These are phyloP conservation scores for Aspergillus biplanus DNA, from an alignment of 495 filamentous ascomycete genomes.

Conservation along the genomic window DNA sequence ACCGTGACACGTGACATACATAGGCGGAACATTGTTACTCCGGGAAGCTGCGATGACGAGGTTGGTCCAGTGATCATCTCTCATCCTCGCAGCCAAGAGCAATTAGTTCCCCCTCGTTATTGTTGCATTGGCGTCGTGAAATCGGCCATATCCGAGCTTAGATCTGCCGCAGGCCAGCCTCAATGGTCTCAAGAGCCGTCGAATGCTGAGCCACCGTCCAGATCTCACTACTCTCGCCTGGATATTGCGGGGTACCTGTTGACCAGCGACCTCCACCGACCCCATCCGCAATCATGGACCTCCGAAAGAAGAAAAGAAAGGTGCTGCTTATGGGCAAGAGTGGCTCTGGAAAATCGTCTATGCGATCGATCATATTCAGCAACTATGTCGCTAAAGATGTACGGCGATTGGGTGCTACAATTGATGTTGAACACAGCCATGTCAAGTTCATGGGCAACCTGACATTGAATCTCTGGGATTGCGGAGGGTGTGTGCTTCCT, in stretches of 20 bases:
- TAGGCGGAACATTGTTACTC: slow-evolving; percentile 13
- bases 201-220: slow-evolving; percentile 15
- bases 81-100: background rate
- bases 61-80: slow-evolving; percentile 18
- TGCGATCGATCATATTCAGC: slow-evolving; percentile 97
- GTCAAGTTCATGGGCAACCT: slow-evolving; percentile 98
- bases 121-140: background rate
- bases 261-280: background rate
- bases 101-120: background rate
- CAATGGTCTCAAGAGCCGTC: slow-evolving; percentile 4
- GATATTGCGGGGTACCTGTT: slow-evolving; percentile 25
- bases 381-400: slow-evolving; percentile 98
- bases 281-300: slow-evolving; percentile 39
- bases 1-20: slow-evolving; percentile 9
- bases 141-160: background rate
- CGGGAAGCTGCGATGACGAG: slow-evolving; percentile 17
- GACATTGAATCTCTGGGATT: slow-evolving; percentile 97
- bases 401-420: slow-evolving; percentile 90
- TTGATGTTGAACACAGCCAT: slow-evolving; percentile 96
- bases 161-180: too few species aligned
- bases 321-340: slow-evolving; percentile 80
- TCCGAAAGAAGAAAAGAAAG: slow-evolving; percentile 61
- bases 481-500: slow-evolving; percentile 68
- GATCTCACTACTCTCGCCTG: slow-evolving; percentile 8
- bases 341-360: slow-evolving; percentile 98